Percentiles rank a stretch among this genome's conserved stretches.
Conservation (phyloP, 1,284 basidiomycete species). For the Ustilago bromivora region DNA sequence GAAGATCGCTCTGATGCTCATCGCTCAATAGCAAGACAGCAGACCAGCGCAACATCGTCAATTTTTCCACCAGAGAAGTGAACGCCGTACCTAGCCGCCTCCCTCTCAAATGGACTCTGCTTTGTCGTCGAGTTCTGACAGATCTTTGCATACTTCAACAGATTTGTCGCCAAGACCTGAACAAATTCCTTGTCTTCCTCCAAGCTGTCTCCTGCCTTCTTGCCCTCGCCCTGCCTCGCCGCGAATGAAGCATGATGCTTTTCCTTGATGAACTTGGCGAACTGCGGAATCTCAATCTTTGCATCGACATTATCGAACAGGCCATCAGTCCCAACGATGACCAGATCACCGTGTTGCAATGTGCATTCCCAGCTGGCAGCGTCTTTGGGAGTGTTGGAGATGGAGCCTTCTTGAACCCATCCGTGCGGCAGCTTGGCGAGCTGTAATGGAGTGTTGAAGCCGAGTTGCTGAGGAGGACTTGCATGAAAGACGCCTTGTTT, state of each 20-base stretch:
- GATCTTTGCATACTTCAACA: conserved; percentile 59
- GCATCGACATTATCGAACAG: conserved; percentile 86
- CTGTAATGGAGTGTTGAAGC: conserved; percentile 68
- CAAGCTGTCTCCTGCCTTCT: conserved; percentile 39
- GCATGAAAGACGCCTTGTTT: conserved; percentile 61
- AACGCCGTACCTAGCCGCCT: conserved; percentile 65
- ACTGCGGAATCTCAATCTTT: conserved; percentile 72
- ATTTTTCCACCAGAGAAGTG: conserved; percentile 71
- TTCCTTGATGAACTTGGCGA: conserved; percentile 64
- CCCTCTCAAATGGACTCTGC: conserved; percentile 73
- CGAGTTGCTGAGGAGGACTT: conserved; percentile 61
- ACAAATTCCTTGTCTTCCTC: conserved; percentile 61
- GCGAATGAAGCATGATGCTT: conserved; percentile 58
- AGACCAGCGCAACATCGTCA: conserved; percentile 73
- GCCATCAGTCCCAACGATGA: conserved; percentile 79
- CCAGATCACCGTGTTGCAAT: conserved; percentile 60
- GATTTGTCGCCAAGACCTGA: conserved; percentile 54
- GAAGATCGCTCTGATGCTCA: conserved; percentile 5
- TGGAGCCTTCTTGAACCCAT: conserved; percentile 52
- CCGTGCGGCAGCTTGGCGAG: conserved; percentile 64
- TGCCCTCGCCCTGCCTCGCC: conserved; percentile 19
- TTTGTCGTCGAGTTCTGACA: conserved; percentile 74
- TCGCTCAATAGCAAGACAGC: conserved; percentile 71
- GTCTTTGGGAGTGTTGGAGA: conserved; percentile 59
- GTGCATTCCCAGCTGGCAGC: conserved; percentile 55